A percentile compares a stretch with the other conserved stretches of the same genome.
These are phyloP conservation scores for Suillus cothurnatus DNA, from an alignment of 768 basidiomycete genomes.

Conservation along the genomic window DNA sequence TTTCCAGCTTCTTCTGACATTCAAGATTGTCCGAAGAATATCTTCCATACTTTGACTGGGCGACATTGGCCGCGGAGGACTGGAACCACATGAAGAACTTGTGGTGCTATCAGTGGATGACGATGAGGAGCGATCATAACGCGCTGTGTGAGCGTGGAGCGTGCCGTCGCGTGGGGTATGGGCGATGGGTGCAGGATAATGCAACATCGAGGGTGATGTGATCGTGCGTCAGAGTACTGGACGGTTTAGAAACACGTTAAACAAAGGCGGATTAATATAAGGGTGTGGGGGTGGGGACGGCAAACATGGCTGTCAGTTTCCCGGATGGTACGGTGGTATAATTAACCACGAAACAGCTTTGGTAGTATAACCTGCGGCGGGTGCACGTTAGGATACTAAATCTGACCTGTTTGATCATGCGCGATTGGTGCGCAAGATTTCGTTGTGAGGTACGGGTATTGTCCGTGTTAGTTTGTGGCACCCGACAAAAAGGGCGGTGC, in stretches of 20 bases:
- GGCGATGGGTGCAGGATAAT: constrained; percentile 10
- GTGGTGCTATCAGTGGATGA: not conserved
- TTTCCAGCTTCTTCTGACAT: constrained; percentile 75
- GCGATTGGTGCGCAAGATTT: not conserved
- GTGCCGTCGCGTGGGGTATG: constrained; percentile 9
- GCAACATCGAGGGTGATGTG: constrained; percentile 19
- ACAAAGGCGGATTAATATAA: constrained; percentile 28
- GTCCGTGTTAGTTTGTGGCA: constrained; percentile 16
- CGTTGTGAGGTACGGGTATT: not conserved
- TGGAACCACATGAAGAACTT: not conserved
- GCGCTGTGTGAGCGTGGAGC: constrained; percentile 3
- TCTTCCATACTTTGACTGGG: constrained; percentile 38
- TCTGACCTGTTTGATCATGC: not conserved
- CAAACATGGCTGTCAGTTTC: constrained; percentile 16
- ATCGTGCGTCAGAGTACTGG: constrained; percentile 5
- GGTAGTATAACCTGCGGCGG: not conserved
- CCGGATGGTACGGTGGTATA: constrained; percentile 20
- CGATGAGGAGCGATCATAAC: not conserved
- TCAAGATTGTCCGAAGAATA: constrained; percentile 67
- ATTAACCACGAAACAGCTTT: constrained; percentile 16
- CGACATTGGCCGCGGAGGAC: constrained; percentile 16
- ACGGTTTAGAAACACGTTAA: constrained; percentile 2
- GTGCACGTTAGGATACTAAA: constrained; percentile 7
- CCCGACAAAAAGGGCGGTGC: constrained; percentile 19
- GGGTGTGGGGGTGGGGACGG: constrained; percentile 20